Percentiles rank a stretch among this genome's conserved stretches.
Conservation (phyloP, 768 basidiomycete genomes). For the Dacryopinax primogenitus region DNA sequence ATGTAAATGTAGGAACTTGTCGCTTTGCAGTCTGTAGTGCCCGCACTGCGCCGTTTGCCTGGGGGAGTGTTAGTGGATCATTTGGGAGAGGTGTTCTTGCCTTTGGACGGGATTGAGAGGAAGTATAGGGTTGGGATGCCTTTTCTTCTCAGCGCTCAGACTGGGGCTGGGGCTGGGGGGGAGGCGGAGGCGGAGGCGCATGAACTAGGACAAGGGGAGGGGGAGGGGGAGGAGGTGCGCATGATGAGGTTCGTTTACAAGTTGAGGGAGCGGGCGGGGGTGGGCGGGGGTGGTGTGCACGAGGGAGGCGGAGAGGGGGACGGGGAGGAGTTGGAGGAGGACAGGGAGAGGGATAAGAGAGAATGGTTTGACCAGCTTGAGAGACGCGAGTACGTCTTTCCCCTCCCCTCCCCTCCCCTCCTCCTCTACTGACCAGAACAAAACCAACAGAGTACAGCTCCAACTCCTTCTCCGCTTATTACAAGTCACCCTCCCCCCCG, state of each 20-base stretch:
- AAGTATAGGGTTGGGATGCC: neutral
- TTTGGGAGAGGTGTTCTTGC: neutral
- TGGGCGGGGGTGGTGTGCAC: neutral
- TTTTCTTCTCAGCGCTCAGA: neutral
- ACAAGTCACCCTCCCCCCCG: neutral
- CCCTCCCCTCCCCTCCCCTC: neutral
- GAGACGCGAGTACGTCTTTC: neutral
- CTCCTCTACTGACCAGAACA: neutral
- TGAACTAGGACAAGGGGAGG: neutral
- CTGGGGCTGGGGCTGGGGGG: neutral
- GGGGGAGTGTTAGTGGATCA: neutral
- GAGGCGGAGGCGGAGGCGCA: neutral
- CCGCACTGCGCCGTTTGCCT: neutral
- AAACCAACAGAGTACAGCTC: neutral
- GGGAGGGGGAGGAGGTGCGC: neutral
- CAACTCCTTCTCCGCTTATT: neutral
- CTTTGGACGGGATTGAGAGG: neutral
- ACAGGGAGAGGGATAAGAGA: neutral
- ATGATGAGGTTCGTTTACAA: neutral
- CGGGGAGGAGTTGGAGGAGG: no score
- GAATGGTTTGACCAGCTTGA: neutral
- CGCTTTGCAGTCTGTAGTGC: neutral
- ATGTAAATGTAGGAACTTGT: neutral
- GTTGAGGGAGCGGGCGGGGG: neutral
- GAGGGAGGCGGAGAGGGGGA: neutral